Conservation (phyloP, 306 rosid species). For the Lathyrus tuberosus region DNA sequence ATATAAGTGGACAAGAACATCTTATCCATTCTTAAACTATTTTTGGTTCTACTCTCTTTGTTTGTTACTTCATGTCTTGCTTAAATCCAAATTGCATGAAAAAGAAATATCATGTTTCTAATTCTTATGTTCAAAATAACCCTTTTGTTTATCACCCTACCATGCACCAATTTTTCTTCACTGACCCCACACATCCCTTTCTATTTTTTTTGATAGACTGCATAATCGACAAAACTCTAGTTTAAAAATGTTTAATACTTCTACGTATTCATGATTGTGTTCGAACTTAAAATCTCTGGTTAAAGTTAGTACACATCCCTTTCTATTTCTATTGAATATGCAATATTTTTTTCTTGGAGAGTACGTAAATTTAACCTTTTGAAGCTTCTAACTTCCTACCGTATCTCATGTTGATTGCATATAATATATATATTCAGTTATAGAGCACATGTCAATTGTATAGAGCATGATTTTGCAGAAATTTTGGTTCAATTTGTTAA, state of each 20-base stretch:
- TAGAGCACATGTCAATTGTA: conserved; percentile 43
- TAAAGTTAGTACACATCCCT: no score
- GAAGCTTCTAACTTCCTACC: conserved; percentile 39
- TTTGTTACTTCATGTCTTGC: conserved; percentile 37
- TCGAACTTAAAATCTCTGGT: no score
- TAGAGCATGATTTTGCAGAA: conserved; percentile 28
- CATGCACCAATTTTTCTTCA: not conserved
- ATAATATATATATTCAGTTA: conserved; percentile 25
- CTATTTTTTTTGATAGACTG: no score
- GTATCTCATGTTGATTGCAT: conserved; percentile 43
- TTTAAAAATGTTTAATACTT: no score
- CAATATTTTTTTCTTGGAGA: conserved; percentile 2
- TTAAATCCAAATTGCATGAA: conserved; percentile 37
- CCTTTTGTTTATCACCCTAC: not conserved
- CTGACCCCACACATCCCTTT: not conserved
- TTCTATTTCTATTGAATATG: no score
- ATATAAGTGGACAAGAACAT: conserved; percentile 38
- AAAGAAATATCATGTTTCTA: conserved; percentile 35
- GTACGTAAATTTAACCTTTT: conserved; percentile 11
- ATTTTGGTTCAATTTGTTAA: conserved; percentile 40
- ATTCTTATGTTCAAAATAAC: not conserved
- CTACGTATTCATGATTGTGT: no score
- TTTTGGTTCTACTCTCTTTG: conserved; percentile 45
- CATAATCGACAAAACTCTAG: no score
- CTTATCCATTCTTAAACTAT: conserved; percentile 44